phyloP scores from a whole-genome alignment of 441 rosid genomes.

The Isatis lusitanica region DNA sequence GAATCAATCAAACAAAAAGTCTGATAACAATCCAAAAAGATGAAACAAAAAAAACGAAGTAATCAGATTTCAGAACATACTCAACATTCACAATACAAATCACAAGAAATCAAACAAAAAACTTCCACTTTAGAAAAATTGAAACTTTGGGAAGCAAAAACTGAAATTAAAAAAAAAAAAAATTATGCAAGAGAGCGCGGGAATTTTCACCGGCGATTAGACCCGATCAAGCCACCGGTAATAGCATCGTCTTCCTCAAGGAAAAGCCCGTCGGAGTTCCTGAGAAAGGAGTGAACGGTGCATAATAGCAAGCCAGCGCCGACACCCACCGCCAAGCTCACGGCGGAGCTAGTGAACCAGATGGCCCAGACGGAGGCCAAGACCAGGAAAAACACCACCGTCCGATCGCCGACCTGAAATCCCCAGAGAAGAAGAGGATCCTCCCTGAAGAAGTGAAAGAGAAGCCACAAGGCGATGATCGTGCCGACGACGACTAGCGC shows the following conservation, averaged over 20 bases:
- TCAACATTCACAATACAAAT: slow-evolving; percentile 8
- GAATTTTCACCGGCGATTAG: slow-evolving; percentile 18
- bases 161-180: background rate
- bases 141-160: background rate
- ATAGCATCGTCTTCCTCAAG: slow-evolving; percentile 40
- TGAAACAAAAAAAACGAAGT: background rate
- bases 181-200: no score
- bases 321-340: slow-evolving; percentile 41
- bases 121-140: background rate
- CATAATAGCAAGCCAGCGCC: slow-evolving; percentile 39
- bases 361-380: slow-evolving; percentile 41
- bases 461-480: slow-evolving; percentile 47
- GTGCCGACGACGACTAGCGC: slow-evolving; percentile 40
- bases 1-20: slow-evolving; percentile 16
- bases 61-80: background rate
- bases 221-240: slow-evolving; percentile 31
- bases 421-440: slow-evolving; percentile 50
- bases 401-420: slow-evolving; percentile 39
- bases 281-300: slow-evolving; percentile 38
- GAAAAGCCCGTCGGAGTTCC: slow-evolving; percentile 40
- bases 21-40: slow-evolving; percentile 3
- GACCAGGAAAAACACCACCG: slow-evolving; percentile 34
- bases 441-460: slow-evolving; percentile 50
- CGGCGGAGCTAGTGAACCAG: slow-evolving; percentile 45
- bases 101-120: slow-evolving; percentile 20